phyloP scores from a whole-genome alignment of 2,329 filamentous ascomycete genomes.

The Cryphonectria japonica region DNA sequence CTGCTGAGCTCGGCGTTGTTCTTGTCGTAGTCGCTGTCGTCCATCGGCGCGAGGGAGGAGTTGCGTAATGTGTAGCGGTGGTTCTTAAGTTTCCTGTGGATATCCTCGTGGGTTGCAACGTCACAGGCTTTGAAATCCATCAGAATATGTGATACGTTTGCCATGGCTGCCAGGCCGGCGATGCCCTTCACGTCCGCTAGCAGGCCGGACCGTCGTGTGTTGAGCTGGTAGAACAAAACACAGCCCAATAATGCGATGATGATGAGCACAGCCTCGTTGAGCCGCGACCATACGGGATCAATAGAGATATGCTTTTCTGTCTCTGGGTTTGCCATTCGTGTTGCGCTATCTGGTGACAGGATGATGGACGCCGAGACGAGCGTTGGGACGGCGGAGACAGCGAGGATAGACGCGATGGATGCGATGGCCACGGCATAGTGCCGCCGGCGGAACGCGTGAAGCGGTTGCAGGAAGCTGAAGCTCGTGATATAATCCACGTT shows the following conservation, averaged over 20 bases:
- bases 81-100: slow-evolving; percentile 68
- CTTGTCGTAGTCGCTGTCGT: slow-evolving; percentile 42
- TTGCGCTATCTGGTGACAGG: slow-evolving; percentile 55
- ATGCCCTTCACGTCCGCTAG: slow-evolving; percentile 72
- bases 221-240: slow-evolving; percentile 63
- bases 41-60: slow-evolving; percentile 70
- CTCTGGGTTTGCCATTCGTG: slow-evolving; percentile 47
- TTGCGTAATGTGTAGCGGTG: slow-evolving; percentile 72
- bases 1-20: neutral
- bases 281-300: slow-evolving; percentile 61
- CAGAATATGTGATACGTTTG: slow-evolving; percentile 60
- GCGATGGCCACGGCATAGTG: slow-evolving; percentile 73
- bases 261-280: slow-evolving; percentile 59
- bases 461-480: slow-evolving; percentile 66
- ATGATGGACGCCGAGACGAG: slow-evolving; percentile 66
- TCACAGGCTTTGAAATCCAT: slow-evolving; percentile 73
- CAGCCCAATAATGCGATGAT: slow-evolving; percentile 62
- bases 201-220: slow-evolving; percentile 66
- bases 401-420: slow-evolving; percentile 66
- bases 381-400: slow-evolving; percentile 70
- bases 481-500: slow-evolving; percentile 76
- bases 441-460: slow-evolving; percentile 62
- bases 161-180: slow-evolving; percentile 75
- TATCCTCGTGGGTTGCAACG: slow-evolving; percentile 65
- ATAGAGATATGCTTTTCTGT: slow-evolving; percentile 59